phyloP scores from a whole-genome alignment of 192 early-diverging fungal species.

The Backusella macrospora region DNA sequence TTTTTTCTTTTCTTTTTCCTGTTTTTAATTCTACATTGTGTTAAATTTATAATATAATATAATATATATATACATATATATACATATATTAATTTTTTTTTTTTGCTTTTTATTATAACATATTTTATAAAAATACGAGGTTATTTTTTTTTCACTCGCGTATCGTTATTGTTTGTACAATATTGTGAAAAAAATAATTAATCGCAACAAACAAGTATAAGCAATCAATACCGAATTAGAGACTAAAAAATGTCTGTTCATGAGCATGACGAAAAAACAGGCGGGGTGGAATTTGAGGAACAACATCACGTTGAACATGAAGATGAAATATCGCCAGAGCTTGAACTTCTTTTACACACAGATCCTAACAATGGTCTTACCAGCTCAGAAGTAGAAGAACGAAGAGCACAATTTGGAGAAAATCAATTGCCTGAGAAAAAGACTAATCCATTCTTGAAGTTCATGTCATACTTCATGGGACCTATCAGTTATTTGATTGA shows the following conservation, averaged over 20 bases:
- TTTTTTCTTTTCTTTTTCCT: neutral
- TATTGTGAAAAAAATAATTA: constrained; percentile 13
- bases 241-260: constrained; percentile 4
- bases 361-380: constrained; percentile 80
- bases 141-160: constrained; percentile 1
- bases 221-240: neutral
- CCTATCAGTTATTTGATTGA: constrained; percentile 91
- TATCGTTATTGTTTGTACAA: constrained; percentile 2
- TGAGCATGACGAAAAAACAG: constrained; percentile 45
- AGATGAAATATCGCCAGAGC: constrained; percentile 82
- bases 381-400: constrained; percentile 70
- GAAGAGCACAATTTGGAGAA: constrained; percentile 72
- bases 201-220: constrained; percentile 7
- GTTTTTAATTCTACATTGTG: constrained; percentile 6
- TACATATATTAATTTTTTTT: neutral
- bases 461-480: constrained; percentile 87
- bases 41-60: too few relatives aligned
- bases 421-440: constrained; percentile 87
- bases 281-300: constrained; percentile 64
- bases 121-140: neutral
- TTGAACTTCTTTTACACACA: constrained; percentile 78
- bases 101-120: neutral
- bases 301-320: constrained; percentile 73
- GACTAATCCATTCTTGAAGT: constrained; percentile 84
- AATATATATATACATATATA: constrained; percentile 5